Conservation (phyloP, 345 rosid genomes). For the Ceriops decandra region DNA sequence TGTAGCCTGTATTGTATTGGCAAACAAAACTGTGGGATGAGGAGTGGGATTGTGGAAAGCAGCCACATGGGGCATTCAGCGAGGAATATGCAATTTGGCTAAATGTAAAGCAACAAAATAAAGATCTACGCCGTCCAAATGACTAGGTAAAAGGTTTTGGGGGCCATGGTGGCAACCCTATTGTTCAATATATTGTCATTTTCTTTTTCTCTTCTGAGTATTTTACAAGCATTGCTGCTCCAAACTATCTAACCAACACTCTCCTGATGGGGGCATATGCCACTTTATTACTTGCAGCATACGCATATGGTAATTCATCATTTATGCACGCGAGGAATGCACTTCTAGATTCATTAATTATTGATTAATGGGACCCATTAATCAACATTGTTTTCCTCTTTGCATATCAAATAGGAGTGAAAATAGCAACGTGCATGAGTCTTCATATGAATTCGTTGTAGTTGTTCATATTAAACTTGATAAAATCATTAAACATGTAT, state of each 20-base stretch:
- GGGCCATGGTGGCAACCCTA: constrained; percentile 1
- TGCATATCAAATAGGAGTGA: no score
- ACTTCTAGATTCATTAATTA: no score
- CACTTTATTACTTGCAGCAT: constrained; percentile 19
- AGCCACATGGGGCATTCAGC: constrained; percentile 17
- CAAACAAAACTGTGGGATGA: not conserved
- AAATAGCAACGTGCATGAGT: no score
- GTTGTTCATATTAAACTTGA: no score
- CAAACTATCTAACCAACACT: constrained; percentile 19
- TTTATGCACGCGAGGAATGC: no score
- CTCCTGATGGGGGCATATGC: constrained; percentile 21
- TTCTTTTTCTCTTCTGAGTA: constrained; percentile 14
- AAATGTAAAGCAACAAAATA: constrained; percentile 3
- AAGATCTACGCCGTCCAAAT: constrained; percentile 5
- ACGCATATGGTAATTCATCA: not conserved
- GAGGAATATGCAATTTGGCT: constrained; percentile 13
- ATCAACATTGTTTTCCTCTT: no score
- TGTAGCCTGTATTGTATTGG: not conserved
- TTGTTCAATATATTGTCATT: not conserved
- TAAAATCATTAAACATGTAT: no score
- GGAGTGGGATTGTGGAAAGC: constrained; percentile 1
- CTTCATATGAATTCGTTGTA: no score
- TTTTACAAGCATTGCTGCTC: constrained; percentile 35
- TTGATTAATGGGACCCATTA: no score
- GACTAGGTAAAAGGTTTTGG: not conserved